These are phyloP conservation scores for Amauroascus verrucosus DNA, from an alignment of 2,329 filamentous ascomycete genomes.

Conservation along the genomic window DNA sequence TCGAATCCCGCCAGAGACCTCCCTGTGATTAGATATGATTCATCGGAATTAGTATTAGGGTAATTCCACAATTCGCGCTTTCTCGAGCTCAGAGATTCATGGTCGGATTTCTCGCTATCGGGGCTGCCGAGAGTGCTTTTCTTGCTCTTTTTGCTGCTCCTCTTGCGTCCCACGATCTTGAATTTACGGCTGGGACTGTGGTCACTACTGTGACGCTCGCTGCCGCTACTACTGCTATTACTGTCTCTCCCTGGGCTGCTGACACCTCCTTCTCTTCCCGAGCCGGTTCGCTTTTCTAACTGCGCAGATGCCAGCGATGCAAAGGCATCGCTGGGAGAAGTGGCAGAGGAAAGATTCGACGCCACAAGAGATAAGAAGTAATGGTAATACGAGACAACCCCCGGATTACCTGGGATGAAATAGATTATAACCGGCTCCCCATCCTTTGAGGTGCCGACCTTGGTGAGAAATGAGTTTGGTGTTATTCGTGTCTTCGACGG, in stretches of 20 bases:
- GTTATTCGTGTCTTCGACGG: constrained; percentile 17
- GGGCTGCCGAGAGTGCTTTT: neutral
- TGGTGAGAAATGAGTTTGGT: constrained; percentile 25
- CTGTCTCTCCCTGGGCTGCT: neutral
- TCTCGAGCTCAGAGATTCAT: constrained; percentile 2
- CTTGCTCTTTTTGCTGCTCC: neutral
- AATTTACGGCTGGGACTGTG: neutral
- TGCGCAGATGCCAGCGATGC: neutral
- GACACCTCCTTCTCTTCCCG: neutral
- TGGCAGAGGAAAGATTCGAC: constrained; percentile 14
- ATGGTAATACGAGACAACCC: constrained; percentile 42
- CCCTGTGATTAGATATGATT: constrained; percentile 7
- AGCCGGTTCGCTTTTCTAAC: neutral
- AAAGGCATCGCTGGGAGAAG: neutral
- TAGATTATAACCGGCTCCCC: constrained; percentile 31
- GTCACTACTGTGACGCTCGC: neutral
- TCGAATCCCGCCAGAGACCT: constrained; percentile 24
- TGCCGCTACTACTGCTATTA: neutral
- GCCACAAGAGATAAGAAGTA: constrained; percentile 34
- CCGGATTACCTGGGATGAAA: constrained; percentile 44
- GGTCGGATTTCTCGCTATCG: neutral
- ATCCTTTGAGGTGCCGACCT: constrained; percentile 1
- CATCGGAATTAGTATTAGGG: constrained; percentile 9
- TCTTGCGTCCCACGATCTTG: neutral
- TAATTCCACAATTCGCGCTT: constrained; percentile 4